Percentiles rank a stretch among this genome's conserved stretches.
phyloP scores from a whole-genome alignment of 495 filamentous ascomycete genomes.

The Xylaria nigripes region DNA sequence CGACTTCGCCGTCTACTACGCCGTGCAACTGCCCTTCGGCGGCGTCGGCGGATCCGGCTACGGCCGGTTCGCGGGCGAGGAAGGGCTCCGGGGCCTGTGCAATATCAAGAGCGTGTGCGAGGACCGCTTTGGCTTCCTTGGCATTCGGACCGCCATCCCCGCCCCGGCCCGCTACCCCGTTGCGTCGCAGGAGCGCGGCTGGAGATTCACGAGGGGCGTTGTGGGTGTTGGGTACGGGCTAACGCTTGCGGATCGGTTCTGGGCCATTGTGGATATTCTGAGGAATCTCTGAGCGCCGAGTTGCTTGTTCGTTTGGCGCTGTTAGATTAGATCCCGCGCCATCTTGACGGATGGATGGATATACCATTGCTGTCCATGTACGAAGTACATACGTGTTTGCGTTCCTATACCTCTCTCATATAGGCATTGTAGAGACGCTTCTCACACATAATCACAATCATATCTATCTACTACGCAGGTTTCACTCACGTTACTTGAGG shows the following conservation, averaged over 20 bases:
- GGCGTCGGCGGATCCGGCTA: slow-evolving; percentile 82
- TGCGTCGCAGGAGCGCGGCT: slow-evolving; percentile 40
- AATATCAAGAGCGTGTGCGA: slow-evolving; percentile 80
- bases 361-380: too few relatives aligned
- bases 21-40: slow-evolving; percentile 88
- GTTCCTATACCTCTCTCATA: too few relatives aligned
- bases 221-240: slow-evolving; percentile 48
- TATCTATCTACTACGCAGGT: too few relatives aligned
- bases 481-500: too few relatives aligned
- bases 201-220: slow-evolving; percentile 49
- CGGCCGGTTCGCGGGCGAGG: slow-evolving; percentile 84
- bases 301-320: background rate
- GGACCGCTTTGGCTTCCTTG: slow-evolving; percentile 56
- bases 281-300: slow-evolving; percentile 25
- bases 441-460: too few relatives aligned
- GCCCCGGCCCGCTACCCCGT: slow-evolving; percentile 73
- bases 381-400: too few relatives aligned
- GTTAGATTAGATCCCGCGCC: background rate
- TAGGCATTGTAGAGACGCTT: too few relatives aligned
- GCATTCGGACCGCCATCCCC: slow-evolving; percentile 69
- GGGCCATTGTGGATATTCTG: slow-evolving; percentile 34
- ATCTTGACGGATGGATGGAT: too few relatives aligned
- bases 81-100: slow-evolving; percentile 75
- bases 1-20: slow-evolving; percentile 88
- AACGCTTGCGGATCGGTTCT: slow-evolving; percentile 29